Base-by-base conservation (phyloP, 495 filamentous ascomycete genomes). In the Lophium mytilinum region DNA sequence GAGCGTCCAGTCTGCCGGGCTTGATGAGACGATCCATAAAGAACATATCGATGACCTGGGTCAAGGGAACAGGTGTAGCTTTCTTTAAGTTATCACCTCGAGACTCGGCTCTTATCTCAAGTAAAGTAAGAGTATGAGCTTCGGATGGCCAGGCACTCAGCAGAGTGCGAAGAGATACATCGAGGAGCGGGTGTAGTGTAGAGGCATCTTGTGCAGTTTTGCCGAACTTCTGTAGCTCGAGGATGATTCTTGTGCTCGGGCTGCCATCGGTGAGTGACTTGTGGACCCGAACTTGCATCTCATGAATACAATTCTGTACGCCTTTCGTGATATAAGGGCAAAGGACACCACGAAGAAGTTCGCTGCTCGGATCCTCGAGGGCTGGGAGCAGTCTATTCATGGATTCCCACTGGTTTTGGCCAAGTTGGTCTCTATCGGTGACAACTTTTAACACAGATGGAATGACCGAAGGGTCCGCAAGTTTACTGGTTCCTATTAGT, bases 11-110 rank as follows among this genome's bases (percentile, higher is more conserved):
- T 7, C 15, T 12, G 3, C 39, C 52, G 5, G 48, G 51, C 33
- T 56, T 35, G 18, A 60, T 48, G 10, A 63, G 39, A 1, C 50
- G 52, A 37, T 60, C 61, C 21, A 56, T 53, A 46, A 47, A 63
- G 18, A 40, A 60, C 12, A 41, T 21, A 18, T 56, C 52, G 15
- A 63, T 40, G 5, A 41, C 4, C 14, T 46, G 33, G 12, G 45
- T 59, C 48, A 59, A 36, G 9, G n/a, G 14, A 52, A 12, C 21
- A n/a, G 45, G 1, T 12, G 6, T 14, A 18, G 17, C 14, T 11
- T n/a, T 24, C 14, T 24, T 7, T 10, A 24, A 24, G 14, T 1
- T 30, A 18, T 18, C 30, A 24, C 14, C 33, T 8, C 33, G 17
- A 14, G 17, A 18, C 15, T 18, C 45, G 33, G 21, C 17, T 8